Base-by-base conservation (phyloP, 1,284 basidiomycete genomes). In the Marasmius fiardii region DNA sequence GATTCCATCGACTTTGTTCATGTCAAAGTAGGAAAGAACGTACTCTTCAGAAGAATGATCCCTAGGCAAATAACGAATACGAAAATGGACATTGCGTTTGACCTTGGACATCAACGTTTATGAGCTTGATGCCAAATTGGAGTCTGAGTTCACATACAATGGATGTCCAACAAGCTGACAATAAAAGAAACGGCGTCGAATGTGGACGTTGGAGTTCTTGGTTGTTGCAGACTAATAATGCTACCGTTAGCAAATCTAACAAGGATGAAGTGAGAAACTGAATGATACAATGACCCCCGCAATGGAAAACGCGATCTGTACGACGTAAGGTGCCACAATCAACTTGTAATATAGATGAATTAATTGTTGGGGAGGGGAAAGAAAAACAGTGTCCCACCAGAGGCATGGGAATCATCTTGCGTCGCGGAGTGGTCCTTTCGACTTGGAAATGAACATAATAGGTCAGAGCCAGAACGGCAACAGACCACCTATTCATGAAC, bases 391-490 rank as follows among this genome's bases (percentile, higher is more conserved):
- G n/a, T 54, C 66, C 31, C 55, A 67, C 69, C 50, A 65, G 35
- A 34, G 62, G 39, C 61, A 69, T 60, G 6, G 47, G n/a, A n/a
- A 49, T 43, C 63, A 60, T 35, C 47, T 43, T 50, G 51, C 56
- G n/a, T n/a, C 34, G 43, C 57, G 54, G 43, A 61, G 59, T 52
- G 41, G 65, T 56, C 11, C 56, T 58, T 35, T 64, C 59, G n/a
- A 68, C 57, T 2, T 66, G 61, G 20, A 65, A 59, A 12, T 68
- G 52, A 54, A 76, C 68, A 53, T 74, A 69, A 28, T 65, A 69
- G 31, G 74, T 63, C 26, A 77, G 57, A 28, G 71, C 69, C 14
- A 77, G 60, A 12, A 74, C 62, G 5, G 74, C 71, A 7, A 72
- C 63, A 24, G 74, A 68, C 68, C 71, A 74, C 72, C 73, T 74